Percentiles rank a stretch among this genome's conserved stretches.
Conservation (phyloP, 225 moss, liverwort and hornwort genomes). For the Ulota crispa region DNA sequence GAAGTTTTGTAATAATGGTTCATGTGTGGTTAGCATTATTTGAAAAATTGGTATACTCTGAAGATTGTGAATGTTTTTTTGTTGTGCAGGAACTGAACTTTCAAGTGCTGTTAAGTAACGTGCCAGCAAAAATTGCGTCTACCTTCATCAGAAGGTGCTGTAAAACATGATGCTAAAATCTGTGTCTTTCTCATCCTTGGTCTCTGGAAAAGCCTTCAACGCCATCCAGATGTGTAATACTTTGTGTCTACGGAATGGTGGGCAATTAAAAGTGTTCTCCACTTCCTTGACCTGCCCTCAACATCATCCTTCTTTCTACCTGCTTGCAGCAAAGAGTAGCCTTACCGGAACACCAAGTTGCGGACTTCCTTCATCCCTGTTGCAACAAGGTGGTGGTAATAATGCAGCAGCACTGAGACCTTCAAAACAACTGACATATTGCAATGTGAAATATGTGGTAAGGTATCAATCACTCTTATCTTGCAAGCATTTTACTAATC, state of each 20-base stretch:
- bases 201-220: constrained; percentile 41
- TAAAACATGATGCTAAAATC: constrained; percentile 67
- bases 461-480: constrained; percentile 6
- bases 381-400: constrained; percentile 22
- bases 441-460: constrained; percentile 35
- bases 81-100: constrained; percentile 27
- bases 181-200: constrained; percentile 45
- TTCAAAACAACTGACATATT: constrained; percentile 19
- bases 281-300: constrained; percentile 52
- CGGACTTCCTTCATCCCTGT: constrained; percentile 42
- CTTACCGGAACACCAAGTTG: constrained; percentile 44
- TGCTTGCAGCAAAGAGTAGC: constrained; percentile 62
- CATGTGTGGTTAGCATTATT: not conserved
- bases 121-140: not conserved
- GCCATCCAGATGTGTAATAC: constrained; percentile 25
- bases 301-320: constrained; percentile 60
- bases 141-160: constrained; percentile 32
- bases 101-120: not conserved
- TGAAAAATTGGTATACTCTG: not conserved
- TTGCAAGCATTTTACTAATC: not conserved
- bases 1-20: not conserved
- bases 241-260: constrained; percentile 19
- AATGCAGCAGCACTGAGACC: constrained; percentile 35
- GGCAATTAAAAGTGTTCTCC: constrained; percentile 41
- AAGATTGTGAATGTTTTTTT: not conserved